Percentiles rank a stretch among this genome's conserved stretches.
Evolutionary conservation across 768 basidiomycete species (phyloP).

Genomic region (Saitozyma podzolica): DNA sequence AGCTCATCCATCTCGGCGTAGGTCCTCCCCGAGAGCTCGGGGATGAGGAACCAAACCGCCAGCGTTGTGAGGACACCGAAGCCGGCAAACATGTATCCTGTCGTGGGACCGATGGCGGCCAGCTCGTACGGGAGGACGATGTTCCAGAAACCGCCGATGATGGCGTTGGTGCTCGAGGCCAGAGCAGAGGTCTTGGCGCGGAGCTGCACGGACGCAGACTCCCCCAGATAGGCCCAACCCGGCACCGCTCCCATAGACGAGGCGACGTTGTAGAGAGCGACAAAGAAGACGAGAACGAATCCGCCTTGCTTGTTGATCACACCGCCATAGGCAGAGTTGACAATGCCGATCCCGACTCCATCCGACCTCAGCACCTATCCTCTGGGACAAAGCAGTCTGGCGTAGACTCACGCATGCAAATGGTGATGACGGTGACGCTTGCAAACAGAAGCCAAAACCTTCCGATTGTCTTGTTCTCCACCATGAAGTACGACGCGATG

Average conservation of each 20-base stretch:
- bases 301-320: constrained; percentile 17
- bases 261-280: constrained; percentile 18
- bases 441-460: constrained; percentile 20
- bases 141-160: constrained; percentile 22
- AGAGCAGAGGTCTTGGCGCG: constrained; percentile 26
- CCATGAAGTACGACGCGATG: constrained; percentile 14
- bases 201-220: constrained; percentile 17
- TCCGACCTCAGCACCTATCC: neutral
- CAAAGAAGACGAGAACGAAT: constrained; percentile 14
- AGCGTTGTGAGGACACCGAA: constrained; percentile 16
- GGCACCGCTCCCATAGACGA: constrained; percentile 12
- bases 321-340: constrained; percentile 12
- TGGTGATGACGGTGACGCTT: constrained; percentile 12
- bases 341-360: constrained; percentile 20
- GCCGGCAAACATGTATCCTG: constrained; percentile 23
- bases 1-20: neutral
- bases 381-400: neutral
- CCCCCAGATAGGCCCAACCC: constrained; percentile 24
- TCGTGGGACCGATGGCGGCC: constrained; percentile 14
- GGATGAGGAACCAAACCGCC: constrained; percentile 22
- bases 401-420: constrained; percentile 10
- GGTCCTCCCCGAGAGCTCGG: constrained; percentile 19
- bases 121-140: constrained; percentile 24
- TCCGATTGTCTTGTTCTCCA: constrained; percentile 22
- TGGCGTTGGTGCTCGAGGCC: constrained; percentile 21